Evolutionary conservation across 202 grass and related monocot genomes (phyloP), one percentile per base, ranked within the genome.

Genomic region (Brachypodium distachyon): DNA sequence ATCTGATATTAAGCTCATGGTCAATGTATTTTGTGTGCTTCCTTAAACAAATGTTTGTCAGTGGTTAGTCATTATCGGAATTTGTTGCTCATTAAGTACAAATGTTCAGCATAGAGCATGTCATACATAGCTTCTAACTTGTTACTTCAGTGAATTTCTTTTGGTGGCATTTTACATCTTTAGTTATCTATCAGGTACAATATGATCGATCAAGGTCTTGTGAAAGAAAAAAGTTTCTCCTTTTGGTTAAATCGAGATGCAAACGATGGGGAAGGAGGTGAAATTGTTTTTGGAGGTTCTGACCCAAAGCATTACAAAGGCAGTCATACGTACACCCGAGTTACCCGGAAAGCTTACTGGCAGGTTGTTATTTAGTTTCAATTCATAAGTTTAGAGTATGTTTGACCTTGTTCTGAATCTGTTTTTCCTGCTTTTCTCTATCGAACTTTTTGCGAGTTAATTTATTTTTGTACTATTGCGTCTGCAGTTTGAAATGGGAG

Each of bases 401-500:
- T 9, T 0, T 60, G 38, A 34, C 27, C 56, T 57, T 75, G 1
- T 8, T 48, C 48, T 43, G 32, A 67, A 67, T 42, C 25, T 53
- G 22, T 12, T 67, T 11, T n/a, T 41, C 5, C 50, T 77, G 10
- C 7, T 14, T 22, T 14, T 22, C 9, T 77, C 23, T 37, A 67
- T 34, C 11, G 19, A 72, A 21, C 26, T 58, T 31, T 72, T 42
- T 73, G 36, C 25, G 55, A 42, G 37, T 69, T 52, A 50, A 9
- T 26, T 54, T 26, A 72, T 12, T 22, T 6, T 60, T 69, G n/a
- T 79, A 6, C 38, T 29, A 48, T 64, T 74, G 50, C 78, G 18
- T 41, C 33, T 80, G 74, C 77, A 92, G 95, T 98, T 98, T 90
- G 91, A 98, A 54, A 98, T 98, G 89, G 89, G 91, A 44, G 91